Base-by-base conservation (phyloP, 352 stramenopile species). In the Phytophthora macrochlamydospora region DNA sequence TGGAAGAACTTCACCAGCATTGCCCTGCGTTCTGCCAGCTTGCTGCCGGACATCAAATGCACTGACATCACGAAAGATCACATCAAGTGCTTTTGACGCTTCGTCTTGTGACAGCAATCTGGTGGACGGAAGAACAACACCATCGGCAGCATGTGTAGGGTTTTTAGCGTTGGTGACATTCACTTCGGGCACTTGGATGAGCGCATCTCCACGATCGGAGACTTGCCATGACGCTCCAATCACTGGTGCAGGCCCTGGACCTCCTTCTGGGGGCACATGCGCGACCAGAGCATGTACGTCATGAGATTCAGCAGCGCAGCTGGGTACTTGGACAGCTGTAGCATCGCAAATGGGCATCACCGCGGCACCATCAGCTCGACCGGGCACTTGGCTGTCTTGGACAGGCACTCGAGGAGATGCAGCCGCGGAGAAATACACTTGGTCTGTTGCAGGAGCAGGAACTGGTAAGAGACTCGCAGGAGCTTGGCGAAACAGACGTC, bases 1-100 rank as follows among this genome's bases (percentile, higher is more conserved):
- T 4, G 53, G 38, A 37, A 61, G 59, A 4, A 67, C 1, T 2
- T 55, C 51, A 2, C 51, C 51, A 9, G 29, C 42, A 9, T 56
- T 67, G 24, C 18, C n/a, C 3, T 51, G 45, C 7, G 46, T 62
- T 24, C 35, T 9, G 0, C 33, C 45, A 43, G 56, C 8, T 11
- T 50, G 1, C n/a, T 62, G 56, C 5, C 45, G 56, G 32, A 51
- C 37, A 28, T 56, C 45, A 37, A 32, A 9, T 7, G 12, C 14
- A 4, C 29, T 56, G 7, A 56, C 18, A 3, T n/a, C 6, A 12
- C n/a, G 14, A n/a, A 56, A 56, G 6, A 56, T n/a, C 51, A 48
- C 42, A 48, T n/a, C 6, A n/a, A 48, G 42, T 48, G 11, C n/a
- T 24, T n/a, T 28, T 29, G 42, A 8, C 11, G 42, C 42, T n/a